phyloP scores from a whole-genome alignment of 345 rosid genomes.

The Noccaea caerulescens region DNA sequence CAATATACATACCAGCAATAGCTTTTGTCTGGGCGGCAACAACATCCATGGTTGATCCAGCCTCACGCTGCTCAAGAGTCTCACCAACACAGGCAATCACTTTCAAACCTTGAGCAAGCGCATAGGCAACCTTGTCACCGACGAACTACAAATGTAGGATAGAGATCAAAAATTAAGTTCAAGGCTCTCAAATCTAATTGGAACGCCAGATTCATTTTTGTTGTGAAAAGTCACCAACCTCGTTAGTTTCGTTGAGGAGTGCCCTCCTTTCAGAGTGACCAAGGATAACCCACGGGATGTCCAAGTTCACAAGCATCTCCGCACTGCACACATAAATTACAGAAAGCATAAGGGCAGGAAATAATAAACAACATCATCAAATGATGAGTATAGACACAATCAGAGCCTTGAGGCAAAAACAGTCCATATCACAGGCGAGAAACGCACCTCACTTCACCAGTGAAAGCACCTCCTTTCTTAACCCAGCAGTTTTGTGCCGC shows the following conservation, averaged over 20 bases:
- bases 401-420: background rate
- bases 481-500: conserved; percentile 99
- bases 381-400: no score
- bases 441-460: conserved; percentile 85
- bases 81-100: conserved; percentile 97
- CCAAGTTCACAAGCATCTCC: conserved; percentile 86
- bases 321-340: conserved; percentile 56
- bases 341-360: conserved; percentile 12
- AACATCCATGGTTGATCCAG: conserved; percentile 80
- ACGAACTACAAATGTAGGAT: conserved; percentile 61
- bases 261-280: conserved; percentile 93
- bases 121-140: conserved; percentile 90
- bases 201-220: background rate
- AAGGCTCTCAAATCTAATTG: background rate
- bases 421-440: background rate
- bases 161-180: conserved; percentile 6
- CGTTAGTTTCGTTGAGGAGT: conserved; percentile 67
- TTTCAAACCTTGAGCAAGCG: conserved; percentile 86
- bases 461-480: conserved; percentile 93
- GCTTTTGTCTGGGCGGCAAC: conserved; percentile 96
- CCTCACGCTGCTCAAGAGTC: conserved; percentile 87
- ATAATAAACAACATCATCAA: background rate
- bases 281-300: conserved; percentile 89
- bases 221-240: conserved; percentile 50
- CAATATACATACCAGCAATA: conserved; percentile 62